Base-by-base conservation (phyloP, 2,329 filamentous ascomycete species). In the Venturia oleaginea region DNA sequence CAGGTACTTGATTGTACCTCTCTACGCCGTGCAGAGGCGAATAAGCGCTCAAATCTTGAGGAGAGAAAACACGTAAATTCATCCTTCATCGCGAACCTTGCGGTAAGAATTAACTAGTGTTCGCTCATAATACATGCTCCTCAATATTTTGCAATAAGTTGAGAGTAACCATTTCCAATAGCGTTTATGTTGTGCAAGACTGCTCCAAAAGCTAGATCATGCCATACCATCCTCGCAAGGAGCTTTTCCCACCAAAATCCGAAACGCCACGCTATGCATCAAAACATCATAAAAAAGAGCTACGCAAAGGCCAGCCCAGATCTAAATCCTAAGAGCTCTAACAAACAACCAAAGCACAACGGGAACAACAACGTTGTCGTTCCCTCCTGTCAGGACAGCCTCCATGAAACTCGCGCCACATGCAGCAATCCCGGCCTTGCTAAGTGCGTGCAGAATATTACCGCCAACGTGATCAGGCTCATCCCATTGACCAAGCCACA, bases 351-450 rank as follows among this genome's bases (percentile, higher is more conserved):
- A 99, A 66, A 99, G 77, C 61, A 96, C 86, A 65, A 99, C 86
- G 4, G 94, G 94, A 68, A 97, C 93, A 68, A 97, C 88, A 22
- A 99, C 94, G 80, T 99, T 99, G 80, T 99, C 94, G 76, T 99
- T 99, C 37, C 93, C 94, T 2, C 94, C 94, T 17, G 94, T 97
- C 68, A 99, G 78, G 59, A 97, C 93, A 32, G 94, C 92, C 78
- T 99, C 94, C 62, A 94, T 96, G 69, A 97, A 81, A 75, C 92
- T 97, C 34, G 92, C 91, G 65, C 92, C 84, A 51, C 83, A 82
- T 7, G 90, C 92, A 68, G 92, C 95, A 59, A 90, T 72, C 4
- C 81, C 79, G 13, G 88, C 86, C 72, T 93, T 94, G 22, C 69
- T 69, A 32, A 77, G 65, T 66, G 68, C 66, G 46, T 65, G 75